phyloP scores from a whole-genome alignment of 2,329 filamentous ascomycete species.

The Macrophomina tecta region DNA sequence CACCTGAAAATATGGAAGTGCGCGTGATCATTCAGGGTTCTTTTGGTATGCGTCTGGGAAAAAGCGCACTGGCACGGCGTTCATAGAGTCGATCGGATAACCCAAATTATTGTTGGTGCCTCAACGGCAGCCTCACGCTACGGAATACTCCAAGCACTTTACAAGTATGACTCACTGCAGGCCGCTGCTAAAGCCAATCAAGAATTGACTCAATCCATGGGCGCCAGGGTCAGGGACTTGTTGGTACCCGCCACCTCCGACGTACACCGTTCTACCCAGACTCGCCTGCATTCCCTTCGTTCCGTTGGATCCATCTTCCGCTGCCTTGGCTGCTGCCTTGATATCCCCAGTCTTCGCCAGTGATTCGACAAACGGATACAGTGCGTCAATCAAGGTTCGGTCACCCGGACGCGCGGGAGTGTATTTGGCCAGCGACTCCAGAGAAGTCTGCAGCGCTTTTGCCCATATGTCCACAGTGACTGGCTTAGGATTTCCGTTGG shows the following conservation, averaged over 20 bases:
- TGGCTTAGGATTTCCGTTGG: conserved; percentile 50
- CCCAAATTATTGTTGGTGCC: conserved; percentile 26
- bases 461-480: conserved; percentile 64
- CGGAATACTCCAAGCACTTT: not conserved
- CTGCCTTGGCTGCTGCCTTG: conserved; percentile 75
- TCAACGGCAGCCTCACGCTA: conserved; percentile 6
- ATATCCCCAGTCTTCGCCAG: conserved; percentile 70
- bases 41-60: conserved; percentile 26
- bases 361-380: conserved; percentile 83
- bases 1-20: conserved; percentile 14
- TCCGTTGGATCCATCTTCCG: conserved; percentile 75
- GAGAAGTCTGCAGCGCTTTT: conserved; percentile 72
- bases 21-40: conserved; percentile 23
- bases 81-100: conserved; percentile 29
- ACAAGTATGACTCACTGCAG: conserved; percentile 21
- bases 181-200: conserved; percentile 66
- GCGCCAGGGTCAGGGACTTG: conserved; percentile 77
- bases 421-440: conserved; percentile 76
- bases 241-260: conserved; percentile 76
- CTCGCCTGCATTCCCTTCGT: conserved; percentile 94
- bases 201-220: conserved; percentile 82
- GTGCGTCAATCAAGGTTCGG: conserved; percentile 85
- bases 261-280: conserved; percentile 81
- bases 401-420: conserved; percentile 91
- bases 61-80: conserved; percentile 26